Conservation (phyloP, 257 asterid species). For the Scutellaria galericulata region DNA sequence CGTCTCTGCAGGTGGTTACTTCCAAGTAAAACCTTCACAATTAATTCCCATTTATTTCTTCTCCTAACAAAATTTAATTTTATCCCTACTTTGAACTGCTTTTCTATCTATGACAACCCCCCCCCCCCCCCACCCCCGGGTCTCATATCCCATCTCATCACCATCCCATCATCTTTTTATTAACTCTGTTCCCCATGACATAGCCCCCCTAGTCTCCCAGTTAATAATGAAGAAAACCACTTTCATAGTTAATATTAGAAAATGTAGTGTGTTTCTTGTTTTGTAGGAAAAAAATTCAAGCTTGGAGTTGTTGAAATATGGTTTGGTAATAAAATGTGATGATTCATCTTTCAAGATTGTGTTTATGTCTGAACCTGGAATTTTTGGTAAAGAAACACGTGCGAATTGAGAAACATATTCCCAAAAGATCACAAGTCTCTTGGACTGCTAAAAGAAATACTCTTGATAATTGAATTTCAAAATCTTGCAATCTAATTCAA, state of each 20-base stretch:
- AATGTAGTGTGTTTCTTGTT: neutral
- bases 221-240: neutral
- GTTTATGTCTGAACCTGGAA: too few relatives aligned
- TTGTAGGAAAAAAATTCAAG: neutral
- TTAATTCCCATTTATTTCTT: conserved; percentile 39
- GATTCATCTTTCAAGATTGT: neutral
- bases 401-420: too few relatives aligned
- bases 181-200: conserved; percentile 36
- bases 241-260: neutral
- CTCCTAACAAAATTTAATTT: conserved; percentile 46
- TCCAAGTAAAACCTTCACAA: conserved; percentile 35
- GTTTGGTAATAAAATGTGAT: neutral
- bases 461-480: too few relatives aligned
- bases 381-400: too few relatives aligned
- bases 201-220: conserved; percentile 9
- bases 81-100: conserved; percentile 32
- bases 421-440: too few relatives aligned
- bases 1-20: conserved; percentile 37
- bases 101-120: conserved; percentile 13
- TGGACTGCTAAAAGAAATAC: too few relatives aligned
- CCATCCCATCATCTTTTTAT: conserved; percentile 49
- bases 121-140: neutral
- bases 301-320: neutral
- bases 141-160: conserved; percentile 43
- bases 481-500: too few relatives aligned